Evolutionary conservation across 2,329 filamentous ascomycete genomes (phyloP).

Genomic region (Exophiala viscosa): DNA sequence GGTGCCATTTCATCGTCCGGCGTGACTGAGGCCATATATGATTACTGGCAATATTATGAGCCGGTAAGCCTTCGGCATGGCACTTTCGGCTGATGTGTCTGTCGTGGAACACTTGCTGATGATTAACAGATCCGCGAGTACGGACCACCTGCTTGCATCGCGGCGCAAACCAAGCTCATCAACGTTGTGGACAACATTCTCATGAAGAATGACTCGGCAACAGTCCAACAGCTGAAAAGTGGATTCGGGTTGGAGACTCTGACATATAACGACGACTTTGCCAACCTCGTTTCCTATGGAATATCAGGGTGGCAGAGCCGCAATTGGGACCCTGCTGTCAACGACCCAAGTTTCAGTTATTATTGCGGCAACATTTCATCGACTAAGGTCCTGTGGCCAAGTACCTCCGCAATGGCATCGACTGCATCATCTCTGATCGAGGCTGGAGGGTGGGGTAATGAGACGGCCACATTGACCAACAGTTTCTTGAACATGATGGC

Average conservation of each 20-base stretch:
- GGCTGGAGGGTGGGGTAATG: conserved; percentile 47
- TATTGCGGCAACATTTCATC: conserved; percentile 58
- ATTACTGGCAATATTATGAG: conserved; percentile 67
- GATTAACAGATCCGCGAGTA: conserved; percentile 45
- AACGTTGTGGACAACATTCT: conserved; percentile 59
- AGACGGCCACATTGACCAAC: conserved; percentile 43
- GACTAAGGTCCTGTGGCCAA: conserved; percentile 42
- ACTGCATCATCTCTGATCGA: conserved; percentile 45
- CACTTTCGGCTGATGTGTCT: too few species aligned
- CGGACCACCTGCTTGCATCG: conserved; percentile 61
- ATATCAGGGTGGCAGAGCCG: conserved; percentile 53
- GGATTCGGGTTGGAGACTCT: conserved; percentile 41
- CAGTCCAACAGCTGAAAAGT: conserved; percentile 49
- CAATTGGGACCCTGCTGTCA: conserved; percentile 59
- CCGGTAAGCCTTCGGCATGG: conserved; percentile 30
- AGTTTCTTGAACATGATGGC: conserved; percentile 56
- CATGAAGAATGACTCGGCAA: conserved; percentile 44
- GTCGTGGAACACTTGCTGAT: too few species aligned
- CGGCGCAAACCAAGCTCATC: conserved; percentile 58
- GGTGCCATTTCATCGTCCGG: conserved; percentile 77
- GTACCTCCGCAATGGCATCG: conserved; percentile 35
- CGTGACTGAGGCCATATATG: conserved; percentile 71
- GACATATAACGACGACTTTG: conserved; percentile 54
- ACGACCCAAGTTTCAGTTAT: conserved; percentile 46
- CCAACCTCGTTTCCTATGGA: conserved; percentile 42